phyloP scores from a whole-genome alignment of 2,329 filamentous ascomycete species.

The Gaeumannomyces tritici region DNA sequence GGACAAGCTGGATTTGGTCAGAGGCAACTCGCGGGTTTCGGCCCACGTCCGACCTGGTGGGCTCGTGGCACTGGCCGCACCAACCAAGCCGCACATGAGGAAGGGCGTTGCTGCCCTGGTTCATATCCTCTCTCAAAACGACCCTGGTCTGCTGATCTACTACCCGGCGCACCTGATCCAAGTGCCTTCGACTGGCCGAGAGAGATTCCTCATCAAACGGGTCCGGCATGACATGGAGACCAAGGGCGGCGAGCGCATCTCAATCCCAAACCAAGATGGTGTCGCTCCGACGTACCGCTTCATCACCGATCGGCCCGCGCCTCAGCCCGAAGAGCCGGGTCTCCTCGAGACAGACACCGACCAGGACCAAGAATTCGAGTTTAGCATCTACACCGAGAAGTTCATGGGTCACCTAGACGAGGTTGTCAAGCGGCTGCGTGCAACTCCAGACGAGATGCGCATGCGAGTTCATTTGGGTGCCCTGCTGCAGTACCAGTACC shows the following conservation, averaged over 20 bases:
- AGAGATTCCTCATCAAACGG: neutral
- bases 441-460: constrained; percentile 4
- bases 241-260: neutral
- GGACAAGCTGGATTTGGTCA: neutral
- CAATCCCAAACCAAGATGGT: neutral
- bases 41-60: neutral
- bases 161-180: neutral
- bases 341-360: neutral
- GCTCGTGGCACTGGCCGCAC: neutral
- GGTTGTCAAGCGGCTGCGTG: neutral
- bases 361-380: neutral
- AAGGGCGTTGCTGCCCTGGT: neutral
- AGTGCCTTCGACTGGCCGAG: neutral
- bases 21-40: neutral
- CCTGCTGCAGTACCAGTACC: constrained; percentile 2
- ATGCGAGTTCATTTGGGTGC: constrained; percentile 6
- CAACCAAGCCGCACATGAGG: neutral
- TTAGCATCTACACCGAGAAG: neutral
- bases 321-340: neutral
- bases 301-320: neutral
- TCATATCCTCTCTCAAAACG: neutral
- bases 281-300: neutral
- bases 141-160: neutral
- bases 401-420: neutral
- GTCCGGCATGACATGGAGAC: neutral